Conservation (phyloP, 495 filamentous ascomycete genomes). For the Xylaria longipes region DNA sequence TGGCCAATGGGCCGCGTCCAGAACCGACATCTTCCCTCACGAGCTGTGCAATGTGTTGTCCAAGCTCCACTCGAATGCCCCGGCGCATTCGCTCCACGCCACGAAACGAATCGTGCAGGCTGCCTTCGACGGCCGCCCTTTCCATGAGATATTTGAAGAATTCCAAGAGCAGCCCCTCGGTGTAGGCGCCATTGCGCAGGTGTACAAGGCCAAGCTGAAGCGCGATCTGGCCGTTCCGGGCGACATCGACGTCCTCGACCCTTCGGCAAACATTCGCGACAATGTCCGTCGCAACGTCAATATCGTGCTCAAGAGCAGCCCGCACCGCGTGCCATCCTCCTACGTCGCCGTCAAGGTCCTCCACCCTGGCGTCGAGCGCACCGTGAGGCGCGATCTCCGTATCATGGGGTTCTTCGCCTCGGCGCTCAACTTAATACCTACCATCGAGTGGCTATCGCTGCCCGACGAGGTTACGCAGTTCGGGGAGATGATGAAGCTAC, state of each 20-base stretch:
- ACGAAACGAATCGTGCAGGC: slow-evolving; percentile 80
- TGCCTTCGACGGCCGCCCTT: slow-evolving; percentile 79
- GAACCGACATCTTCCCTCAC: slow-evolving; percentile 96
- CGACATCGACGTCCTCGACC: slow-evolving; percentile 61
- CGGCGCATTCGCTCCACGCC: slow-evolving; percentile 81
- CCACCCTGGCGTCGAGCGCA: slow-evolving; percentile 88
- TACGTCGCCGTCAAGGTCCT: slow-evolving; percentile 98
- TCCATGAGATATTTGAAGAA: slow-evolving; percentile 96
- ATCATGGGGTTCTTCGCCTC: slow-evolving; percentile 96
- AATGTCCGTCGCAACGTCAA: slow-evolving; percentile 83
- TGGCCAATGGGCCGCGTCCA: slow-evolving; percentile 98
- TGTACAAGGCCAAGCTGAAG: slow-evolving; percentile 94
- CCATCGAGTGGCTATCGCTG: slow-evolving; percentile 96
- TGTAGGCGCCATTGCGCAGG: slow-evolving; percentile 96
- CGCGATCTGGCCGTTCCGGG: slow-evolving; percentile 71
- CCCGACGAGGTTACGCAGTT: slow-evolving; percentile 95
- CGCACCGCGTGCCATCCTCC: slow-evolving; percentile 83
- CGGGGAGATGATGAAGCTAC: slow-evolving; percentile 97
- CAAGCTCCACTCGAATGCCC: slow-evolving; percentile 90
- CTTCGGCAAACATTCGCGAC: slow-evolving; percentile 62
- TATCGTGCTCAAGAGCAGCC: slow-evolving; percentile 81
- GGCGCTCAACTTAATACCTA: slow-evolving; percentile 84
- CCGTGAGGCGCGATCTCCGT: slow-evolving; percentile 83
- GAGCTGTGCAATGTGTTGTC: slow-evolving; percentile 95
- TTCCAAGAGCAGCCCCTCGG: slow-evolving; percentile 91